A percentile compares a stretch with the other conserved stretches of the same genome.
Evolutionary conservation across 2,329 filamentous ascomycete genomes (phyloP).

Genomic region (Exophiala aquamarina): DNA sequence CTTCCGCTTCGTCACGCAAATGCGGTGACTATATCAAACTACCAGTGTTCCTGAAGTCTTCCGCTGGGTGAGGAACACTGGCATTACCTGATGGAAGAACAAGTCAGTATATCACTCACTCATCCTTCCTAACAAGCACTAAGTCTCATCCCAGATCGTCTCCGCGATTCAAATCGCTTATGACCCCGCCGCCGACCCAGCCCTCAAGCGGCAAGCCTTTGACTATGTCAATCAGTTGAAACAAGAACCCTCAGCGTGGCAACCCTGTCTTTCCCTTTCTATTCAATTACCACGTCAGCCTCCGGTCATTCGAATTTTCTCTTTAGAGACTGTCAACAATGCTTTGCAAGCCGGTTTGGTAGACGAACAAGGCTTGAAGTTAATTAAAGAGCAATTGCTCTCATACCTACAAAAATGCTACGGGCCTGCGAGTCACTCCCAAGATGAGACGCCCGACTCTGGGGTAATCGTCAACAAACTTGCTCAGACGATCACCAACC

Average conservation of each 20-base stretch:
- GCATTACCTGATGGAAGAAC: conserved; percentile 30
- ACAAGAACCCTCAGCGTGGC: conserved; percentile 81
- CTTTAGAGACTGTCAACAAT: conserved; percentile 90
- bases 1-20: conserved; percentile 27
- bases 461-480: conserved; percentile 90
- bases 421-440: conserved; percentile 44
- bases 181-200: conserved; percentile 73
- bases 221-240: conserved; percentile 68
- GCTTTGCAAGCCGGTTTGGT: conserved; percentile 79
- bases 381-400: conserved; percentile 78
- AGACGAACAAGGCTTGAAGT: conserved; percentile 68
- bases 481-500: conserved; percentile 89
- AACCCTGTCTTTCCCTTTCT: conserved; percentile 84
- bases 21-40: conserved; percentile 28
- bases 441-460: conserved; percentile 63
- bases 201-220: conserved; percentile 73
- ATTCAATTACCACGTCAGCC: conserved; percentile 71
- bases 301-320: conserved; percentile 84
- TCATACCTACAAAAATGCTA: conserved; percentile 79
- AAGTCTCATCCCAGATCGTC: conserved; percentile 40
- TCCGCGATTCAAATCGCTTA: conserved; percentile 87
- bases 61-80: conserved; percentile 30
- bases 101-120: conserved; percentile 16
- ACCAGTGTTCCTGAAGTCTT: conserved; percentile 28
- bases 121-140: conserved; percentile 43